Conservation (phyloP, 2,329 filamentous ascomycete species). For the Aureobasidium pullulans region DNA sequence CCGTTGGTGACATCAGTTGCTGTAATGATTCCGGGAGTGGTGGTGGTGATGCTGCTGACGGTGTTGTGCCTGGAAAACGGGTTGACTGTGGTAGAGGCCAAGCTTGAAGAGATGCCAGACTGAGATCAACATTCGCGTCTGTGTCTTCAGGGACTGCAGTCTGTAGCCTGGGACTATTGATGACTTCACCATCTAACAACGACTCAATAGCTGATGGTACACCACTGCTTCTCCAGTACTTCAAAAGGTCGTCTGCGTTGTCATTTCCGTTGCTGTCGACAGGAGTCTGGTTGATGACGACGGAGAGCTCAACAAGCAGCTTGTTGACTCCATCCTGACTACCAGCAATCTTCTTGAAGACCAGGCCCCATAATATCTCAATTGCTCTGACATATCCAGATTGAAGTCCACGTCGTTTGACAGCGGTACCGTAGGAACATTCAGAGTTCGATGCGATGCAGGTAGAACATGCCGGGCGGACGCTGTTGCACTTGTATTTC, state of each 20-base stretch:
- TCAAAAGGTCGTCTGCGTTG: neutral
- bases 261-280: constrained; percentile 46
- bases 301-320: neutral
- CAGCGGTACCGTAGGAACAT: constrained; percentile 65
- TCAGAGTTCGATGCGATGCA: constrained; percentile 56
- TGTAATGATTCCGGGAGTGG: neutral
- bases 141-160: neutral
- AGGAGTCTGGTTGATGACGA: constrained; percentile 35
- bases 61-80: constrained; percentile 25
- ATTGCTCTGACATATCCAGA: constrained; percentile 73
- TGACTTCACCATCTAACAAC: constrained; percentile 6
- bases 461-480: constrained; percentile 58
- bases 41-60: neutral
- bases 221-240: constrained; percentile 3
- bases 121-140: neutral
- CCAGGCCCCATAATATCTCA: constrained; percentile 60
- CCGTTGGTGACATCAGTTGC: neutral
- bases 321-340: constrained; percentile 30
- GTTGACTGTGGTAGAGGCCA: constrained; percentile 54
- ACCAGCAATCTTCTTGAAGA: constrained; percentile 56
- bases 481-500: constrained; percentile 64
- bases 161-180: neutral
- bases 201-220: neutral
- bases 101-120: neutral
- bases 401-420: constrained; percentile 70